Evolutionary conservation across 345 rosid species (phyloP), one percentile per base, ranked within the genome.

Genomic region (Leavenworthia alabamica): DNA sequence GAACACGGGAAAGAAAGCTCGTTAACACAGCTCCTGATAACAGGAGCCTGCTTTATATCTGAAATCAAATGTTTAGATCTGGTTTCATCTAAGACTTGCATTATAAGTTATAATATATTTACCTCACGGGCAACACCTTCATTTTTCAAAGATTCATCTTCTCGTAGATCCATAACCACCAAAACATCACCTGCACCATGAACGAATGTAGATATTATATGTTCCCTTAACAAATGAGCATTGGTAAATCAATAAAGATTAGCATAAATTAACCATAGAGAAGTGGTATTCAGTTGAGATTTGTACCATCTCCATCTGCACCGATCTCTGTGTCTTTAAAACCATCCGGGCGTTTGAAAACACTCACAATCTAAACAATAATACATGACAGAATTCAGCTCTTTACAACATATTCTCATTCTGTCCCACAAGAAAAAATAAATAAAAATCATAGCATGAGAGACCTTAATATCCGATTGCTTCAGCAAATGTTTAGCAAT

Each of bases 271-370:
- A n/a, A n/a, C n/a, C n/a, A n/a, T n/a, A n/a, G n/a, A n/a, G n/a
- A n/a, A n/a, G n/a, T n/a, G n/a, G n/a, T n/a, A n/a, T n/a, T n/a
- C n/a, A n/a, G n/a, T n/a, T n/a, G n/a, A n/a, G n/a, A n/a, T n/a
- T n/a, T 10, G 9, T 75, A 92, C 99, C 96, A 73, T 93, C 96
- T 70, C 88, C 96, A 60, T 80, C 80, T 14, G 92, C 99, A 79
- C 85, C 97, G 54, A 89, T 78, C 75, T 93, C 95, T 64, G 62
- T 73, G 39, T 85, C 90, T 3, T 84, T 74, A 82, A 83, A 60
- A 48, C 94, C 92, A 50, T 81, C 92, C 23, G 92, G 97, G 33
- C 85, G 66, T 70, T 85, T 86, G 77, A 93, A 93, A 48, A 79
- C 91, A 70, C 95, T 80, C 17, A 84, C 76, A 66, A 87, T 82